Evolutionary conservation across 345 rosid genomes (phyloP).

Genomic region (Lepidium aucheri): DNA sequence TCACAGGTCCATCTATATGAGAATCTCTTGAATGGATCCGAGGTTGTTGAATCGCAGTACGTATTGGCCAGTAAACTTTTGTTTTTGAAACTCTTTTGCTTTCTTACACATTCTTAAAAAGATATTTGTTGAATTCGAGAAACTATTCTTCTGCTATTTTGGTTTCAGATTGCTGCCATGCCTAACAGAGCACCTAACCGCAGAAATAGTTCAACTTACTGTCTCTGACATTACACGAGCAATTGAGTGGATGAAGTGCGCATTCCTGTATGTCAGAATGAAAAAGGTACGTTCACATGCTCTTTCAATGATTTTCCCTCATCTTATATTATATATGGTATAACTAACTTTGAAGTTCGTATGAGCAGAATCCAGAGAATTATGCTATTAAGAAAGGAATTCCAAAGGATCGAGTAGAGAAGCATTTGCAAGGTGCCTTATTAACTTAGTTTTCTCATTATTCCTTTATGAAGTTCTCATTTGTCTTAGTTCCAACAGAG

Average conservation of each 20-base stretch:
- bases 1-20: conserved; percentile 85
- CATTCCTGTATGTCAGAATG: conserved; percentile 83
- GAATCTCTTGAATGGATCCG: conserved; percentile 88
- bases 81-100: not conserved
- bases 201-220: conserved; percentile 95
- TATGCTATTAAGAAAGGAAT: conserved; percentile 75
- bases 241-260: conserved; percentile 98
- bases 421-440: conserved; percentile 71
- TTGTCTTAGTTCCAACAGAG: conserved; percentile 36
- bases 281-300: conserved; percentile 54
- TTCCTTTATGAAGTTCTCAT: conserved; percentile 13
- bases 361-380: conserved; percentile 72
- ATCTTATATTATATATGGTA: not conserved
- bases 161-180: conserved; percentile 78
- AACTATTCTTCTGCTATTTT: not conserved
- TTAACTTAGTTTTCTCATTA: conserved; percentile 1
- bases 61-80: conserved; percentile 27
- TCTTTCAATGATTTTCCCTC: not conserved
- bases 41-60: conserved; percentile 95
- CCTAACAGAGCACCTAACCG: conserved; percentile 86
- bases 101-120: not conserved
- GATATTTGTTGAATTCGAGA: not conserved
- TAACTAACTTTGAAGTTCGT: conserved; percentile 5
- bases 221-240: conserved; percentile 75
- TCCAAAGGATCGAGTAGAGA: conserved; percentile 67